Evolutionary conservation across 352 stramenopile genomes (phyloP).

Genomic region (Phytophthora hibernalis): DNA sequence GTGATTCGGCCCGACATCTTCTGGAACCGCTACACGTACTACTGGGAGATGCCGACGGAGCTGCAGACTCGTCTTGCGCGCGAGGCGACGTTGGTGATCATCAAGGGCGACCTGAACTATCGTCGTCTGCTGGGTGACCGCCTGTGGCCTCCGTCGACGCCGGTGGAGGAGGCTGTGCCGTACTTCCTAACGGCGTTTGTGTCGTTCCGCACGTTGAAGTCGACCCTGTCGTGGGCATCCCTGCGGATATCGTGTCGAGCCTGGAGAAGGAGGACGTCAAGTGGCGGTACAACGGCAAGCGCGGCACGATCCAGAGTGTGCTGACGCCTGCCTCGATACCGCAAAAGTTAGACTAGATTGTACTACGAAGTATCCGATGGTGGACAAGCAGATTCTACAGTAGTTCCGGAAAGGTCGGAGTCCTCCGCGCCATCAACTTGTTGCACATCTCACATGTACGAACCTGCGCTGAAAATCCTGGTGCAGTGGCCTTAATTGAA

Average conservation of each 20-base stretch:
- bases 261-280: conserved; percentile 60
- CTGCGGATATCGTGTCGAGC: conserved; percentile 43
- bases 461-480: no score
- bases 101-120: conserved; percentile 92
- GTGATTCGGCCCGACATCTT: conserved; percentile 46
- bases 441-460: no score
- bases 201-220: conserved; percentile 77
- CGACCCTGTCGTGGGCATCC: conserved; percentile 69
- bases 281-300: conserved; percentile 75
- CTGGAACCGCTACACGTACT: conserved; percentile 80
- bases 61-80: conserved; percentile 36
- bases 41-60: conserved; percentile 64
- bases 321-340: conserved; percentile 18
- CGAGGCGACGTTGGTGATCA: conserved; percentile 90
- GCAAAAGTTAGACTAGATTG: conserved; percentile 36
- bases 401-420: no score
- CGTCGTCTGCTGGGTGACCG: conserved; percentile 94
- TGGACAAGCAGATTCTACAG: no score
- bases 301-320: conserved; percentile 69
- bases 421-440: no score
- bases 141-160: conserved; percentile 88
- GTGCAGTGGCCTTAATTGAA: no score
- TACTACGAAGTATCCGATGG: no score
- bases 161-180: conserved; percentile 84
- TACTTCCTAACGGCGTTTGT: conserved; percentile 81